These are phyloP conservation scores for Gnaphalium uliginosum DNA, from an alignment of 129 eudicot genomes.

Conservation along the genomic window DNA sequence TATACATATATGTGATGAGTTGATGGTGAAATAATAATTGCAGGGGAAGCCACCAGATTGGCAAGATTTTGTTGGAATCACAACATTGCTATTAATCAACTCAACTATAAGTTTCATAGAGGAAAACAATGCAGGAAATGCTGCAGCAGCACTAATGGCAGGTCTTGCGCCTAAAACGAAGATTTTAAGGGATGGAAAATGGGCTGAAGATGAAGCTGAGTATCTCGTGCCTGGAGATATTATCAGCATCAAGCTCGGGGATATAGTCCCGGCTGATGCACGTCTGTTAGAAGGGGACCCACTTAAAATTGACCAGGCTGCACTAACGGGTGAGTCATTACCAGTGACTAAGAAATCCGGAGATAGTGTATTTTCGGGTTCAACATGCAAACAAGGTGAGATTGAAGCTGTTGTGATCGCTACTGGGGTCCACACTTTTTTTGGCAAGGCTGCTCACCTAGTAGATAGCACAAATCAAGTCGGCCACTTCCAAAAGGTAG, in stretches of 20 bases:
- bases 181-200: constrained; percentile 73
- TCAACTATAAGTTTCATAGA: constrained; percentile 87
- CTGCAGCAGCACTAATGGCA: constrained; percentile 89
- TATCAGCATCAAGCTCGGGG: constrained; percentile 78
- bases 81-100: constrained; percentile 63
- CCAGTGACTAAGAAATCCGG: constrained; percentile 72
- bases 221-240: constrained; percentile 77
- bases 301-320: constrained; percentile 80
- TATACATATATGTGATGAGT: background rate
- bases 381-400: constrained; percentile 95
- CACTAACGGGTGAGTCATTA: constrained; percentile 80
- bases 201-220: constrained; percentile 76
- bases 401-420: constrained; percentile 92
- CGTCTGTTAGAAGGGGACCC: constrained; percentile 86
- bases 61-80: constrained; percentile 88
- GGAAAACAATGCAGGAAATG: constrained; percentile 92
- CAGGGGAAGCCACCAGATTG: constrained; percentile 95
- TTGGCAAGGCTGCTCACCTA: constrained; percentile 91
- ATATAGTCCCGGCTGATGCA: constrained; percentile 89
- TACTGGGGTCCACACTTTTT: constrained; percentile 85
- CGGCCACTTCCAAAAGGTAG: constrained; percentile 87
- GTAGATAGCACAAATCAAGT: constrained; percentile 92
- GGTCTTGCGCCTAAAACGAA: constrained; percentile 91
- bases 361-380: constrained; percentile 71
- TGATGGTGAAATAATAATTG: constrained; percentile 9